Base-by-base conservation (phyloP, 805 yeast genomes). In the Lachancea meyersii region DNA sequence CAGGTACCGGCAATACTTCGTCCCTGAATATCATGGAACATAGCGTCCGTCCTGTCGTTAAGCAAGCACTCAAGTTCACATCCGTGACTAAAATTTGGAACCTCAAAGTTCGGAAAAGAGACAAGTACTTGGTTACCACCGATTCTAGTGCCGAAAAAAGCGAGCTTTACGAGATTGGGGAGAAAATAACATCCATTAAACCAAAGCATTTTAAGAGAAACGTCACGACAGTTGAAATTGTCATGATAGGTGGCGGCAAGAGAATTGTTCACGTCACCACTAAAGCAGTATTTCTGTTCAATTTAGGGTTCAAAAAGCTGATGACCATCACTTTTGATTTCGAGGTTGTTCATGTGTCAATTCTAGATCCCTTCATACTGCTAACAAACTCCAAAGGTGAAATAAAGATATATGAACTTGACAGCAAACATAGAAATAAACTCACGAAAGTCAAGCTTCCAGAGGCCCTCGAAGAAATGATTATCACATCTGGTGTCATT, bases 11-110 rank as follows among this genome's bases (percentile, higher is more conserved):
- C 7, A 50, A 58, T 1, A 69, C 73, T 5, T 76, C 84, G 10
- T 70, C 74, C 17, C 47, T 89, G 23, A 76, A 81, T 26, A 70
- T 82, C 3, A 71, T 86, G 45, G 73, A 79, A 20, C 86, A 87
- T 5, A 71, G 82, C 3, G 71, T 87, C 11, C 79, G 79, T 45
- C 95, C 95, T 1, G 60, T 58, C 0, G 75, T 87, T 7, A 74
- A 76, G 40, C 76, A 86, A 2, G 79, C 88, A 2, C 69, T 86
- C 41, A 79, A 77, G 47, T 84, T 84, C 54, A 81, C 82, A 17
- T 82, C 79, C 55, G 80, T 83, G 26, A 77, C 80, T 49, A 77
- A 80, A 51, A 72, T 85, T 53, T 88, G 95, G 95, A 82, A 84
- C 32, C 61, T 86, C 22, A 64, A 68, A 38, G 46, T 61, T 13